A percentile compares a stretch with the other conserved stretches of the same genome.
phyloP scores from a whole-genome alignment of 2,329 filamentous ascomycete species.

The Podosphaera leucotricha region DNA sequence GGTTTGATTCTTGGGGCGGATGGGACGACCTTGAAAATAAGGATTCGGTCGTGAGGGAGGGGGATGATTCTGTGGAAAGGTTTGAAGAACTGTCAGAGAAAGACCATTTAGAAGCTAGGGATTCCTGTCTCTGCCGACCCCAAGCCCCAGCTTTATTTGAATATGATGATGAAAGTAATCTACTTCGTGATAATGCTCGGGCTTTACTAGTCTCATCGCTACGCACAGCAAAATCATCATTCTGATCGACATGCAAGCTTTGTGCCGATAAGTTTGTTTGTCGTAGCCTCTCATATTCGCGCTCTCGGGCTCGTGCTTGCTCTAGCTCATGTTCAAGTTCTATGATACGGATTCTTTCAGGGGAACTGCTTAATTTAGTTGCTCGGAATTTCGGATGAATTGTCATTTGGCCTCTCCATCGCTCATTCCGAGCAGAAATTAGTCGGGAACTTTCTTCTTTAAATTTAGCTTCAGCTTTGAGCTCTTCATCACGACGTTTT shows the following conservation, averaged over 20 bases:
- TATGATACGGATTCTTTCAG: constrained; percentile 44
- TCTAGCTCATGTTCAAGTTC: constrained; percentile 57
- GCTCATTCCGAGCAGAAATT: constrained; percentile 35
- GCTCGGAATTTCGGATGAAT: constrained; percentile 49
- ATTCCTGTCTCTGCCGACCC: constrained; percentile 27
- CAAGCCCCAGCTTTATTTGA: constrained; percentile 21
- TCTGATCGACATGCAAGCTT: constrained; percentile 10
- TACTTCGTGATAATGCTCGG: constrained; percentile 8
- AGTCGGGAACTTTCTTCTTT: constrained; percentile 40
- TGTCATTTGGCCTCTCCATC: constrained; percentile 60
- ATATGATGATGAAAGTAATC: constrained; percentile 10
- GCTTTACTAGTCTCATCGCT: constrained; percentile 10
- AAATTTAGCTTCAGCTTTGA: constrained; percentile 42
- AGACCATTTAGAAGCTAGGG: constrained; percentile 13
- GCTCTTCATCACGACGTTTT: constrained; percentile 45
- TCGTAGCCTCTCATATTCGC: constrained; percentile 36
- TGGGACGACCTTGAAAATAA: constrained; percentile 10
- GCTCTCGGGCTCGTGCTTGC: constrained; percentile 41
- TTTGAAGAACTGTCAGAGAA: not conserved
- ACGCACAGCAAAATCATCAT: constrained; percentile 12
- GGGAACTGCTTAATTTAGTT: constrained; percentile 18
- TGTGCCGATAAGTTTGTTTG: constrained; percentile 18
- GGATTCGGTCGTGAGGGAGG: not conserved
- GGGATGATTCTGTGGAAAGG: not conserved
- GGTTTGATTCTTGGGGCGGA: constrained; percentile 13